Evolutionary conservation across 139 green algal species (phyloP), one percentile per base, ranked within the genome.

Genomic region (Volvox reticuliferus): DNA sequence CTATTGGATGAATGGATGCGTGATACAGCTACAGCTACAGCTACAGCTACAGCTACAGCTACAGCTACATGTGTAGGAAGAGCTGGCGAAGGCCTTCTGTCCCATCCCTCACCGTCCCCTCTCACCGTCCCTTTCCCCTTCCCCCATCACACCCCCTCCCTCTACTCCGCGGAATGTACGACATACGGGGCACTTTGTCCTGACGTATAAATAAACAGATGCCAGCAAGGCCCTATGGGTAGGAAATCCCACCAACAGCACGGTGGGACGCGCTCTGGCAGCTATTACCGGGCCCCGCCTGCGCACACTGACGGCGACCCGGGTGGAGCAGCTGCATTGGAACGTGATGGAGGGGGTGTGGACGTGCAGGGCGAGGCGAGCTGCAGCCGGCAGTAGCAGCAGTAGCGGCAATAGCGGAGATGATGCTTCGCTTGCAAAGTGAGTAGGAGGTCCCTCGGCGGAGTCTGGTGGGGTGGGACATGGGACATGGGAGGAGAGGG

Each of bases 201-300:
- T 9, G 44, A 14, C 44, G 44, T 55, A 55, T 9, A 55, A 55
- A 55, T 55, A 9, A 9, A 6, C 85, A 89, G 85, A 89, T 68
- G 19, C 62, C 37, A 32, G 32, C 24, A 91, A 91, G 76, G 24
- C 63, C 62, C 32, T 91, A 36, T 81, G 33, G 61, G 87, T 91
- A 26, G 87, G 87, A 28, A 22, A 0, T n/a, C 87, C 87, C 26
- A 86, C 77, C 62, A 91, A 86, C 76, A 81, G 62, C 77, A 36
- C 76, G 2, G 87, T 91, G 61, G 87, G 87, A 0, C 77, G 87
- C 24, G 87, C 87, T 13, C 62, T 91, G 62, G 87, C 87, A 5
- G 77, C 87, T 26, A 19, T 1, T 6, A 63, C 55, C 6, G 87
- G 76, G 33, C 76, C 76, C n/a, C 87, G 76, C 20, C 62, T 86